A percentile compares a stretch with the other conserved stretches of the same genome.
These are phyloP conservation scores for Bryum argenteum DNA, from an alignment of 225 moss, liverwort and hornwort genomes.

Conservation along the genomic window DNA sequence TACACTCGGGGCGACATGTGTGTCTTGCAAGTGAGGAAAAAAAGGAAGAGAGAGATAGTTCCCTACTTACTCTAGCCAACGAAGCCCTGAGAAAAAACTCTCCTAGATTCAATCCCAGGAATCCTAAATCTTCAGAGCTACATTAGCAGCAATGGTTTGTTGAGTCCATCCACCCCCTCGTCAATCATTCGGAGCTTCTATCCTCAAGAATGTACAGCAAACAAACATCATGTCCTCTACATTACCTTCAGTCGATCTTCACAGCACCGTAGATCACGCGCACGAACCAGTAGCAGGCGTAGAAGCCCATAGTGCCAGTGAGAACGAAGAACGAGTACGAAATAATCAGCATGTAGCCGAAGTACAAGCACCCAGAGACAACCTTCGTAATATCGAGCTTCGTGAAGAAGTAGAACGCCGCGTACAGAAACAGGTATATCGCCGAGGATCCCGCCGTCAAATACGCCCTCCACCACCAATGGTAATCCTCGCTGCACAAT, in stretches of 20 bases:
- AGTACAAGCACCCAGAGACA: conserved; percentile 83
- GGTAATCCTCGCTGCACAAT: conserved; percentile 87
- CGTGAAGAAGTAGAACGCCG: conserved; percentile 85
- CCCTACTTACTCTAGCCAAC: conserved; percentile 30
- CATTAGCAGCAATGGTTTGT: conserved; percentile 14
- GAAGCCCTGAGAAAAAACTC: conserved; percentile 41
- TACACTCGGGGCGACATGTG: conserved; percentile 35
- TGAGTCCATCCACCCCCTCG: conserved; percentile 14
- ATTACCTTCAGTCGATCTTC: conserved; percentile 66
- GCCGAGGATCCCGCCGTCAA: conserved; percentile 85
- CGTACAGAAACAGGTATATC: conserved; percentile 85
- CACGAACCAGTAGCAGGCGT: conserved; percentile 94
- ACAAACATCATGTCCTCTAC: conserved; percentile 30
- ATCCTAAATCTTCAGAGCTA: conserved; percentile 41
- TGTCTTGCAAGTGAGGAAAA: conserved; percentile 1
- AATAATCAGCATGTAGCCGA: conserved; percentile 95
- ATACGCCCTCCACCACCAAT: conserved; percentile 97
- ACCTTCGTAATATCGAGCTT: conserved; percentile 82
- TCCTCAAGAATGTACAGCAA: conserved; percentile 50
- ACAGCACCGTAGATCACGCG: conserved; percentile 87
- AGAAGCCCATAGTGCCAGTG: conserved; percentile 88
- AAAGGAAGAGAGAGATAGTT: conserved; percentile 26
- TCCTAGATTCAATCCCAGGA: conserved; percentile 34
- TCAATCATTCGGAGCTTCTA: conserved; percentile 24
- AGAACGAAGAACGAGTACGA: conserved; percentile 94